Base-by-base conservation (phyloP, 331 rosid species). In the Quercus tomentella region DNA sequence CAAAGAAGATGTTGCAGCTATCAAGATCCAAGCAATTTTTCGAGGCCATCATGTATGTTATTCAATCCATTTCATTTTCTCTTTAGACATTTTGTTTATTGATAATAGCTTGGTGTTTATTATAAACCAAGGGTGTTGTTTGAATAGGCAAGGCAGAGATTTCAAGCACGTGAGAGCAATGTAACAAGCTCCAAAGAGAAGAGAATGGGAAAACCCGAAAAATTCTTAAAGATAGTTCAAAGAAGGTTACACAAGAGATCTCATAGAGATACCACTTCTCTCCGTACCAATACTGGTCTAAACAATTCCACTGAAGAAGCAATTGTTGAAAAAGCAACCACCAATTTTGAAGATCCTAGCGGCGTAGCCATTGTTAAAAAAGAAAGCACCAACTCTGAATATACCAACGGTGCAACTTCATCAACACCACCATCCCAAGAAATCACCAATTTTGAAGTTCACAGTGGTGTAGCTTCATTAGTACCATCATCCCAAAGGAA, bases 11-110 rank as follows among this genome's bases (percentile, higher is more conserved):
- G 25, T 72, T 35, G 95, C 92, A 0, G 94, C 94, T 74, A 86
- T 76, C 68, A 95, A 80, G 79, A 91, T 95, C 82, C 98, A 95
- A 83, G 90, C 98, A 52, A 79, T 63, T 76, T 92, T 92, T 88
- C 83, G 97, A 86, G 91, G 91, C 41, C 97, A 92, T 83, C 98
- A 89, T 58, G 98, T 92, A 90, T 18, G 69, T 25, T 10, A 30
- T 18, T 33, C 57, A 66, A 75, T 12, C 51, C 26, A 1, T 22
- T 33, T 1, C 14, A 23, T 43, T 56, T 70, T 20, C 16, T 3
- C 11, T 4, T 4, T 25, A 57, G 23, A 21, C 21, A 12, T 20
- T 7, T 57, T 37, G 43, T 7, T 2, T n/a, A 2, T 7, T 57
- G 63, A 61, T 14, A 61, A 23, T 23, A 31, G 4, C 16, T 25